Evolutionary conservation across 2,329 filamentous ascomycete genomes (phyloP).

Genomic region (Bipolaris victoriae): DNA sequence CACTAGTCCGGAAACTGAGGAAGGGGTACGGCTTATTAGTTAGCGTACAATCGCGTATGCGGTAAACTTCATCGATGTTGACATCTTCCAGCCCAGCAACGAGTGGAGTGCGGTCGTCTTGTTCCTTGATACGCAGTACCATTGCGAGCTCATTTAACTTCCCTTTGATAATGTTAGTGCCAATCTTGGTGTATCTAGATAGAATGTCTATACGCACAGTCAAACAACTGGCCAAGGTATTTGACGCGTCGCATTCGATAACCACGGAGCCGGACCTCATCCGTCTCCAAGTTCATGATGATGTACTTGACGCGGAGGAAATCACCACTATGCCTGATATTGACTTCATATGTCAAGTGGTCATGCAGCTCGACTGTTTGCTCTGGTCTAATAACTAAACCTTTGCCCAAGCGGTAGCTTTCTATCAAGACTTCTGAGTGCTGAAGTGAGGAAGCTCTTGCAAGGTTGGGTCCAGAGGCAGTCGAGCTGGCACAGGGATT

Average conservation of each 20-base stretch:
- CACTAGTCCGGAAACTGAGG: neutral
- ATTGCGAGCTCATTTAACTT: constrained; percentile 22
- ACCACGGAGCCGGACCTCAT: constrained; percentile 27
- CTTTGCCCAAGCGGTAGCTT: neutral
- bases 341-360: neutral
- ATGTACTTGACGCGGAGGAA: constrained; percentile 32
- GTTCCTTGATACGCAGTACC: constrained; percentile 2
- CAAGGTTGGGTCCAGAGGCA: neutral
- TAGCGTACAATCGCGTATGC: neutral
- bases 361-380: constrained; percentile 29
- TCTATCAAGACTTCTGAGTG: neutral
- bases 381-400: constrained; percentile 9
- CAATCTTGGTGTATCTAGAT: neutral
- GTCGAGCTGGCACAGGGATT: neutral
- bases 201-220: constrained; percentile 17
- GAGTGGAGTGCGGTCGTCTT: neutral
- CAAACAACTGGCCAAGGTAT: constrained; percentile 26
- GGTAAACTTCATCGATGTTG: neutral
- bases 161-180: constrained; percentile 15
- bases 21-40: constrained; percentile 12
- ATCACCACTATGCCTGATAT: constrained; percentile 24
- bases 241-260: constrained; percentile 25
- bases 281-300: constrained; percentile 20
- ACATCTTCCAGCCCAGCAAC: constrained; percentile 8
- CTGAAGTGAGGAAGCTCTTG: neutral